Evolutionary conservation across 208 protist genomes (phyloP).

Genomic region (Leishmania turanica): DNA sequence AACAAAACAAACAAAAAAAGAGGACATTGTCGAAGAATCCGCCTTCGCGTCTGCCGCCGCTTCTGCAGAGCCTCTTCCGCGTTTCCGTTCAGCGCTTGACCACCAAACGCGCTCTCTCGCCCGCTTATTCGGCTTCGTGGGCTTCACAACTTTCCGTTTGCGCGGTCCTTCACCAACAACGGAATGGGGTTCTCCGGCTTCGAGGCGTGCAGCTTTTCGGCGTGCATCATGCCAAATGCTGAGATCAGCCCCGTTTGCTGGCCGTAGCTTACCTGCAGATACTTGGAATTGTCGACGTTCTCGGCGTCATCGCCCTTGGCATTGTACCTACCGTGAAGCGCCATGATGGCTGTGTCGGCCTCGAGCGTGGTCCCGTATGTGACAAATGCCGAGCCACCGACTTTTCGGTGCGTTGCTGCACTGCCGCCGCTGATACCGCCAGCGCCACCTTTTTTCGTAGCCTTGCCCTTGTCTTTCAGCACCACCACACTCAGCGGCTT

Average conservation of each 20-base stretch:
- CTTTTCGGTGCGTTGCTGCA: conserved; percentile 29
- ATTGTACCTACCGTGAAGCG: conserved; percentile 64
- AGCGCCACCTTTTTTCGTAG: not conserved
- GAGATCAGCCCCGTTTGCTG: conserved; percentile 56
- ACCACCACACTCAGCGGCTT: conserved; percentile 70
- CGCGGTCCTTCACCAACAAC: conserved; percentile 21
- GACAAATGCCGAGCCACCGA: conserved; percentile 67
- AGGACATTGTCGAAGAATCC: not conserved
- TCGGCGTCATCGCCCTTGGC: conserved; percentile 47
- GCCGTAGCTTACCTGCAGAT: conserved; percentile 68
- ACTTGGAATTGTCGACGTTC: conserved; percentile 33
- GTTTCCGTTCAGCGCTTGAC: too few species aligned
- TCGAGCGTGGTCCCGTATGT: conserved; percentile 65
- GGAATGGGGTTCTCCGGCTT: conserved; percentile 61
- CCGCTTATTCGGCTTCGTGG: not conserved
- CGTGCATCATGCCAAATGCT: conserved; percentile 45
- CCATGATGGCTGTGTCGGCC: conserved; percentile 71
- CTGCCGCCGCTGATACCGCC: not conserved
- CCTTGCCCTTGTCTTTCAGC: conserved; percentile 45
- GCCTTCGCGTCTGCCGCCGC: not conserved
- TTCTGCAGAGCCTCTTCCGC: not conserved
- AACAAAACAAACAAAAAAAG: not conserved
- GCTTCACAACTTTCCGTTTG: not conserved
- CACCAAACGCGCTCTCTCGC: not conserved
- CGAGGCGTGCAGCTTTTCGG: conserved; percentile 36